These are phyloP conservation scores for Neonectria punicea DNA, from an alignment of 2,329 filamentous ascomycete species.

Conservation along the genomic window DNA sequence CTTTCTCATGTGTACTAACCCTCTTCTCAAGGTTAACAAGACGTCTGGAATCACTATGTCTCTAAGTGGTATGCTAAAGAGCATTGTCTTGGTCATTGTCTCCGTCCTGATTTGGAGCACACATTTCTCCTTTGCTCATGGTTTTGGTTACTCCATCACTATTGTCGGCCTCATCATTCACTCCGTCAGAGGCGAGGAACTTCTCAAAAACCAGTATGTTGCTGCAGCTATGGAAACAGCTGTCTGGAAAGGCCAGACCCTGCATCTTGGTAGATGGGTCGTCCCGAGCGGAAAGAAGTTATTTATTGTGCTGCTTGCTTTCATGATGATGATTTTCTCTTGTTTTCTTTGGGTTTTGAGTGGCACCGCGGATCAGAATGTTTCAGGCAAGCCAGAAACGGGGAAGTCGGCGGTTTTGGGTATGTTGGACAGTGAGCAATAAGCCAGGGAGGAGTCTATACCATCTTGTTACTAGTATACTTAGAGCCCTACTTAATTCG, in stretches of 20 bases:
- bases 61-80: constrained; percentile 84
- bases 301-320: not conserved
- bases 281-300: not conserved
- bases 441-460: not conserved
- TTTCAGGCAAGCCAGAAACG: not conserved
- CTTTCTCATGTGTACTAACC: not conserved
- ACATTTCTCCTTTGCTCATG: constrained; percentile 74
- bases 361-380: not conserved
- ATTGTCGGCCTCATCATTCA: constrained; percentile 60
- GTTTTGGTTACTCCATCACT: constrained; percentile 80
- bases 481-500: no score
- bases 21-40: constrained; percentile 74
- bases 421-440: not conserved
- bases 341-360: not conserved
- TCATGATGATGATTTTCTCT: not conserved
- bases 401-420: not conserved
- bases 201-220: constrained; percentile 10
- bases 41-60: constrained; percentile 86
- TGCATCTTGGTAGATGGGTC: not conserved
- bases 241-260: not conserved
- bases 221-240: not conserved
- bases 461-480: not conserved
- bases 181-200: constrained; percentile 50
- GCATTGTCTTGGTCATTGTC: constrained; percentile 79
- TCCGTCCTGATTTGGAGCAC: constrained; percentile 83